Percentiles rank a stretch among this genome's conserved stretches.
These are phyloP conservation scores for Holtermannia corniformis DNA, from an alignment of 768 basidiomycete genomes.

Conservation along the genomic window DNA sequence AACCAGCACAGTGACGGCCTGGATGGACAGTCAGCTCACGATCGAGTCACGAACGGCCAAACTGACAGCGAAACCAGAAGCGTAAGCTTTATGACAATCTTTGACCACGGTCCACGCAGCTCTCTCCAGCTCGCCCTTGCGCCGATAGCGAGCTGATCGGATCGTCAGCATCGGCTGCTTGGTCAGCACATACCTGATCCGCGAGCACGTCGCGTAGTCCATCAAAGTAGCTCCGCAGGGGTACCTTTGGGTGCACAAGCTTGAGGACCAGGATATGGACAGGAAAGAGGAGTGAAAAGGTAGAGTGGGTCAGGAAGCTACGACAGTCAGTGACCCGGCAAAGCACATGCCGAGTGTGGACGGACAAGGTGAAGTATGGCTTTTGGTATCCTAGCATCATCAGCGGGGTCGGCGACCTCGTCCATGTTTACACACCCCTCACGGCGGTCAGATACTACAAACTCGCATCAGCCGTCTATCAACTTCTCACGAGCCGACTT, in stretches of 20 bases:
- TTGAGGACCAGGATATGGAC: conserved; percentile 64
- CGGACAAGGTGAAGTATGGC: conserved; percentile 67
- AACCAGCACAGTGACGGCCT: conserved; percentile 36
- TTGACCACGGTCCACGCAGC: conserved; percentile 10
- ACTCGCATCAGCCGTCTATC: not conserved
- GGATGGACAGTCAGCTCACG: not conserved
- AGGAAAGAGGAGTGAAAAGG: conserved; percentile 67
- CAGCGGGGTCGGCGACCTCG: conserved; percentile 54
- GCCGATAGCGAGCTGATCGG: not conserved
- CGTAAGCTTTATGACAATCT: conserved; percentile 25
- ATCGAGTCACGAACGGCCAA: not conserved
- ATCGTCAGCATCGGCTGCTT: conserved; percentile 2
- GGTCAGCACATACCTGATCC: conserved; percentile 43
- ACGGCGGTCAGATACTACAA: conserved; percentile 7
- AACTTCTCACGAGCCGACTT: not conserved
- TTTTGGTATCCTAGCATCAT: conserved; percentile 66
- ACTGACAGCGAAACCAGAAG: conserved; percentile 22
- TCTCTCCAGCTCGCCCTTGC: conserved; percentile 8
- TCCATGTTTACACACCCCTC: conserved; percentile 4
- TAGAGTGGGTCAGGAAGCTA: conserved; percentile 80
- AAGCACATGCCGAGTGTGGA: not conserved
- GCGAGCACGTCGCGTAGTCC: conserved; percentile 46
- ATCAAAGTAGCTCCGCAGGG: conserved; percentile 48
- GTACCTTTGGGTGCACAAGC: conserved; percentile 44
- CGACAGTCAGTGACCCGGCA: too few species aligned